Evolutionary conservation across 176 grass and related monocot species (phyloP).

Genomic region (sorghum (Sorghum bicolor)): DNA sequence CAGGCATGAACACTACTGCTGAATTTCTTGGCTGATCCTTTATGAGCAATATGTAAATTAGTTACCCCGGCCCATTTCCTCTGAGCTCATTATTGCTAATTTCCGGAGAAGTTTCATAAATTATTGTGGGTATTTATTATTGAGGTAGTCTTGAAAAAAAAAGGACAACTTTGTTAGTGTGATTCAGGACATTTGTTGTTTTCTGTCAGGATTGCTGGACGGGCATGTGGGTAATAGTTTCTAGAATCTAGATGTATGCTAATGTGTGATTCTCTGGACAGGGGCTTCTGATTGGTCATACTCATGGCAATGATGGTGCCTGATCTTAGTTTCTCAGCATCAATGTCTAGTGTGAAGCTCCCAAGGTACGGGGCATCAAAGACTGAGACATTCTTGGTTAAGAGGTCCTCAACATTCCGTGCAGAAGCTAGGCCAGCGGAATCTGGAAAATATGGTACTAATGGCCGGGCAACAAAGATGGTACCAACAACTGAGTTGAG

Average conservation of each 20-base stretch:
- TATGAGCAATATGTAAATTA: neutral
- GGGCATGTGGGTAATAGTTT: neutral
- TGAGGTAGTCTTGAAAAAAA: neutral
- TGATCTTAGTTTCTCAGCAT: slow-evolving; percentile 66
- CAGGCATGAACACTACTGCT: neutral
- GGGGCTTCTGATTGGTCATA: slow-evolving; percentile 29
- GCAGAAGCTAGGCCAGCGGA: slow-evolving; percentile 44
- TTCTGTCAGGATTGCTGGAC: neutral
- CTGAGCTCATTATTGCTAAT: neutral
- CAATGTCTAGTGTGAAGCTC: slow-evolving; percentile 54
- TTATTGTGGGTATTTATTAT: neutral
- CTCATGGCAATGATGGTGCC: slow-evolving; percentile 59
- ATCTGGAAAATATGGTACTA: slow-evolving; percentile 58
- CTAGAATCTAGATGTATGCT: neutral
- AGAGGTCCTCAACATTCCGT: slow-evolving; percentile 36
- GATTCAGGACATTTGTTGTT: neutral
- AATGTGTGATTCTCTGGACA: slow-evolving; percentile 8
- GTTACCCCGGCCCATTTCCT: too few species aligned
- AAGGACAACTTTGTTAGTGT: neutral
- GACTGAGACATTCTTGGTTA: slow-evolving; percentile 27
- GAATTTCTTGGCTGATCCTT: slow-evolving; percentile 9
- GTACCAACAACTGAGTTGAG: slow-evolving; percentile 62
- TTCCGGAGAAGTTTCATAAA: neutral
- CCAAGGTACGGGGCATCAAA: slow-evolving; percentile 25
- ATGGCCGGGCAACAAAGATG: slow-evolving; percentile 79